These are phyloP conservation scores for Colletotrichum navitas DNA, from an alignment of 2,329 filamentous ascomycete genomes.

Conservation along the genomic window DNA sequence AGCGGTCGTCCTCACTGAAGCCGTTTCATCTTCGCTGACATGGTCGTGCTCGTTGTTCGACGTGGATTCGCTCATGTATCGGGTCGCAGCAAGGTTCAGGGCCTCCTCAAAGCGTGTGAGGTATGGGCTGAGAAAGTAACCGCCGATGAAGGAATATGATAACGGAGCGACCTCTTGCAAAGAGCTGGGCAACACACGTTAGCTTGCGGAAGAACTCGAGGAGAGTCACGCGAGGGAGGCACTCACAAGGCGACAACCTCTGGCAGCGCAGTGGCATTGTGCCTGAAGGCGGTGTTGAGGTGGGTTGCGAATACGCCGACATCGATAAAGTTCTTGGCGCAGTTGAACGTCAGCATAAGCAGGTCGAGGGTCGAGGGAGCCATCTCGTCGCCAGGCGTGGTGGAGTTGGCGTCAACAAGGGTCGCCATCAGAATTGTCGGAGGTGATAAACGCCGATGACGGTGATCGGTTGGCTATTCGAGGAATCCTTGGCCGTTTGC, in stretches of 20 bases:
- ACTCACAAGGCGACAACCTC: conserved; percentile 71
- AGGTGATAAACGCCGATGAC: conserved; percentile 37
- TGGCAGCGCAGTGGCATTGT: conserved; percentile 61
- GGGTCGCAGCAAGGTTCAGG: conserved; percentile 75
- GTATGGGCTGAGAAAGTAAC: conserved; percentile 82
- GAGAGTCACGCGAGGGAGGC: conserved; percentile 21
- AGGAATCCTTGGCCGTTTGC: conserved; percentile 3
- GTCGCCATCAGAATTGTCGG: conserved; percentile 31
- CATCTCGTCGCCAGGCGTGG: conserved; percentile 46
- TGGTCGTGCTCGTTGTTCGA: conserved; percentile 44
- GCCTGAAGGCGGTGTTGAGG: conserved; percentile 71
- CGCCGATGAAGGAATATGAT: conserved; percentile 86
- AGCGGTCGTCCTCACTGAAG: conserved; percentile 40
- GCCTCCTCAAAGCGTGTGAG: conserved; percentile 78
- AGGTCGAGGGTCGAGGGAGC: conserved; percentile 70
- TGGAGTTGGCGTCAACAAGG: conserved; percentile 39
- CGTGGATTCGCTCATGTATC: conserved; percentile 45
- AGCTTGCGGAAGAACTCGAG: conserved; percentile 5
- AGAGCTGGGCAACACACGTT: conserved; percentile 64
- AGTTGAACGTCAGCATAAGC: conserved; percentile 92
- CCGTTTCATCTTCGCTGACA: conserved; percentile 41
- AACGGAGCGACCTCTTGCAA: conserved; percentile 93
- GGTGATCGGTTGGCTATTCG: conserved; percentile 2
- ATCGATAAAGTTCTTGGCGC: conserved; percentile 79
- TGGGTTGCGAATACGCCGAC: conserved; percentile 77